These are phyloP conservation scores for Pyrenula massariospora DNA, from an alignment of 495 filamentous ascomycete species.

Conservation along the genomic window DNA sequence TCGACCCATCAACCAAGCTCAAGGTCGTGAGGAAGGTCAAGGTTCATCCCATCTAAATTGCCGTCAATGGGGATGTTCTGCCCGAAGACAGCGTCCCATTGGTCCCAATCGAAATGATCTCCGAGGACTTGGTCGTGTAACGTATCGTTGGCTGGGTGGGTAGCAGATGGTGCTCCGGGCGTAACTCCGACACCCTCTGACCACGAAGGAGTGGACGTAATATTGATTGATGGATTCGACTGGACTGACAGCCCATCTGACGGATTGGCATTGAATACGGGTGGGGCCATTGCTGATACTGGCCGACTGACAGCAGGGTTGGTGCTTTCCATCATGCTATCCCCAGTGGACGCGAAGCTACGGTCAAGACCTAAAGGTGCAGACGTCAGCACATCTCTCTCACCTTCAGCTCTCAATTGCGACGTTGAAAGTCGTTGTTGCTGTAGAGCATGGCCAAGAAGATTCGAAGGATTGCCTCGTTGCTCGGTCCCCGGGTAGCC, in stretches of 20 bases:
- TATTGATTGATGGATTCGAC: not conserved
- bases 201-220: not conserved
- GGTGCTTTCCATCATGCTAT: not conserved
- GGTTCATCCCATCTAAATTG: not conserved
- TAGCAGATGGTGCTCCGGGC: not conserved
- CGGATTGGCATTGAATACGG: not conserved
- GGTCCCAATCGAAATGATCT: slow-evolving; percentile 33
- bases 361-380: not conserved
- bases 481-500: not conserved
- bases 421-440: not conserved
- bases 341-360: not conserved
- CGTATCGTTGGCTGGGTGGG: not conserved
- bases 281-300: not conserved
- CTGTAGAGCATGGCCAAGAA: too few species aligned
- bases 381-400: not conserved
- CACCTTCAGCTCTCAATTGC: not conserved
- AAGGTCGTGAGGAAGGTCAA: not conserved
- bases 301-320: not conserved
- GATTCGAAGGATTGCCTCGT: not conserved
- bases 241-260: not conserved
- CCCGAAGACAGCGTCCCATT: slow-evolving; percentile 39
- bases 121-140: not conserved
- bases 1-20: not conserved
- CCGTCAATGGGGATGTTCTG: slow-evolving; percentile 30
- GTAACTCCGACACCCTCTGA: not conserved